These are phyloP conservation scores for Astrephomene gubernaculifera DNA, from an alignment of 139 green algal species.

Conservation along the genomic window DNA sequence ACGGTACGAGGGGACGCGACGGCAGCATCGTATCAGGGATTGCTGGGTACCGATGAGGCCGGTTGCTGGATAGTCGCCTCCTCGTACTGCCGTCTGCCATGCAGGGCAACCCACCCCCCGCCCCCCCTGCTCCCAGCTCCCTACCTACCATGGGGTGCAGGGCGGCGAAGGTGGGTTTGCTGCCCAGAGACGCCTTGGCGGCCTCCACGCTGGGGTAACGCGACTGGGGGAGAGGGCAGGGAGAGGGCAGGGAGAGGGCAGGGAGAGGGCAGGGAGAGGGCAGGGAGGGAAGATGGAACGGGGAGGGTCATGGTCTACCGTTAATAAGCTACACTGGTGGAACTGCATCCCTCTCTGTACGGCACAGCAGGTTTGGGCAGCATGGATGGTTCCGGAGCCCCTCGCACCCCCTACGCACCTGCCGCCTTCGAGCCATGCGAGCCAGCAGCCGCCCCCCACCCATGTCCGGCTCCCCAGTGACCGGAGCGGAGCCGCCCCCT, in stretches of 20 bases:
- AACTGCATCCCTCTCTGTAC: too few species aligned
- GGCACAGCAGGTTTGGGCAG: too few species aligned
- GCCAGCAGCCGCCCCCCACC: conserved; percentile 21
- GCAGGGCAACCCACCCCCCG: not conserved
- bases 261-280: not conserved
- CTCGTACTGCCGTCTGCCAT: too few species aligned
- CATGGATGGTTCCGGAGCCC: too few species aligned
- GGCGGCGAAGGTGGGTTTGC: conserved; percentile 45
- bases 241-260: not conserved
- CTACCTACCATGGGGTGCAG: conserved; percentile 13
- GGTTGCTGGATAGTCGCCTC: too few species aligned
- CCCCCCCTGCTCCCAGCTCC: not conserved
- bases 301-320: not conserved
- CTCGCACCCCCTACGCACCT: conserved; percentile 2
- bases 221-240: not conserved
- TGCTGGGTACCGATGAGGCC: too few species aligned
- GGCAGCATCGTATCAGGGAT: too few species aligned
- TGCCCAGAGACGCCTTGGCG: not conserved
- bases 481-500: too few species aligned
- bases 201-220: conserved; percentile 5
- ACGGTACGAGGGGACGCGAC: too few species aligned
- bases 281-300: not conserved
- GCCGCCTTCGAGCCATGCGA: conserved; percentile 17
- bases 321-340: too few species aligned
- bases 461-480: too few species aligned